Percentiles rank a stretch among this genome's conserved stretches.
Conservation (phyloP, 257 asterid genomes). For the Lantana camara region DNA sequence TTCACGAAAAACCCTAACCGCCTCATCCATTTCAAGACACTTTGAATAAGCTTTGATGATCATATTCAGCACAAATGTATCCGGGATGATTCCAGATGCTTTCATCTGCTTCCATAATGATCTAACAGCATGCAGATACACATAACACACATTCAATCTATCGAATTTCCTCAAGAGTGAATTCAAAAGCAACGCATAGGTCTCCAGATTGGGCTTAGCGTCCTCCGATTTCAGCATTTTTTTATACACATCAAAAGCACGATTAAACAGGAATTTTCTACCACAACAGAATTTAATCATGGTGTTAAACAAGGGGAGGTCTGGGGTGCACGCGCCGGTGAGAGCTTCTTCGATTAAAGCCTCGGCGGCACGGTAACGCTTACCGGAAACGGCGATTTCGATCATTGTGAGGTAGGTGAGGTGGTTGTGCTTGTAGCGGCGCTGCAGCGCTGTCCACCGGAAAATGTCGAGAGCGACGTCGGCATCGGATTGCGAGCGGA, state of each 20-base stretch:
- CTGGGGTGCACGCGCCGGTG: conserved; percentile 78
- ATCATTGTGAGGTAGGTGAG: conserved; percentile 72
- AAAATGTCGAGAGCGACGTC: conserved; percentile 92
- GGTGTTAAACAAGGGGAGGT: conserved; percentile 63
- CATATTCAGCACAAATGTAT: conserved; percentile 79
- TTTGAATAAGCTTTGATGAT: conserved; percentile 91
- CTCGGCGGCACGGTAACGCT: conserved; percentile 68
- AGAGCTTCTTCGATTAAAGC: conserved; percentile 79
- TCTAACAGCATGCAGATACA: conserved; percentile 74
- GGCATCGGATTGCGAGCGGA: conserved; percentile 75
- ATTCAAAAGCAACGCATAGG: conserved; percentile 64
- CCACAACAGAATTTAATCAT: conserved; percentile 86
- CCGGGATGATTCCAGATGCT: conserved; percentile 81
- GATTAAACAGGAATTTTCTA: conserved; percentile 68
- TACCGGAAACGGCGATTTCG: conserved; percentile 57
- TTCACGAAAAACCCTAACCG: conserved; percentile 74
- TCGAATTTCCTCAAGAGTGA: conserved; percentile 72
- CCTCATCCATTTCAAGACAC: too few relatives aligned
- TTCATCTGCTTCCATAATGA: conserved; percentile 86
- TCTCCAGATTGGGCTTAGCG: conserved; percentile 74
- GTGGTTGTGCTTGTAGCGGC: conserved; percentile 73
- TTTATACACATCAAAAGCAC: conserved; percentile 85
- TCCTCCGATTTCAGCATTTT: conserved; percentile 73
- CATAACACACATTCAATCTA: conserved; percentile 61
- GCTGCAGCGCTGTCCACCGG: conserved; percentile 96